These are phyloP conservation scores for Umbilicus rupestris DNA, from an alignment of 164 flowering plant species.

Conservation along the genomic window DNA sequence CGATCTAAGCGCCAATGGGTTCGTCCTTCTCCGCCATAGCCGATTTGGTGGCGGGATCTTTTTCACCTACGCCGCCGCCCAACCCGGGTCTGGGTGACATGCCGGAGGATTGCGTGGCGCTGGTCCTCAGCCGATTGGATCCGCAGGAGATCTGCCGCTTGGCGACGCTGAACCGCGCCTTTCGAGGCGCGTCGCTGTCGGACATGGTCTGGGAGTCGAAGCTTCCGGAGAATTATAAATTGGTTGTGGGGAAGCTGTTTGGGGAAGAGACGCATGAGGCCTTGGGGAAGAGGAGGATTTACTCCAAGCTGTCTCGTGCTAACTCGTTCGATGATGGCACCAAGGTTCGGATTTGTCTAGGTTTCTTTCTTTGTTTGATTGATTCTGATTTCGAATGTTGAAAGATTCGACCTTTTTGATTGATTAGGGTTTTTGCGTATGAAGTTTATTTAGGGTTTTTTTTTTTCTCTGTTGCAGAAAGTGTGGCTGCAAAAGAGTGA, in stretches of 20 bases:
- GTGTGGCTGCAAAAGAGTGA: constrained; percentile 42
- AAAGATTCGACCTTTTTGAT: no score
- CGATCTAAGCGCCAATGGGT: neutral
- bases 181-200: constrained; percentile 38
- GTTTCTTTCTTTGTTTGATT: no score
- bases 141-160: constrained; percentile 44
- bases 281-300: constrained; percentile 16
- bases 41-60: neutral
- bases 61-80: constrained; percentile 3
- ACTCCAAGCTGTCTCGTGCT: constrained; percentile 27
- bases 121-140: constrained; percentile 28
- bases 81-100: constrained; percentile 29
- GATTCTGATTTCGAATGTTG: no score
- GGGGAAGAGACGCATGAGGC: neutral
- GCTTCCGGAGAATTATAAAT: constrained; percentile 35
- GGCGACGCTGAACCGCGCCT: constrained; percentile 35
- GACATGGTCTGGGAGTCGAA: constrained; percentile 50
- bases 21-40: neutral
- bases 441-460: no score
- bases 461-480: constrained; percentile 22
- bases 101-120: constrained; percentile 48
- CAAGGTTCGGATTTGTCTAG: constrained; percentile 20
- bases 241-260: constrained; percentile 13
- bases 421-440: no score
- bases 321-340: constrained; percentile 28